These are phyloP conservation scores for Oryza punctata DNA, from an alignment of 176 grass and related monocot genomes.

Conservation along the genomic window DNA sequence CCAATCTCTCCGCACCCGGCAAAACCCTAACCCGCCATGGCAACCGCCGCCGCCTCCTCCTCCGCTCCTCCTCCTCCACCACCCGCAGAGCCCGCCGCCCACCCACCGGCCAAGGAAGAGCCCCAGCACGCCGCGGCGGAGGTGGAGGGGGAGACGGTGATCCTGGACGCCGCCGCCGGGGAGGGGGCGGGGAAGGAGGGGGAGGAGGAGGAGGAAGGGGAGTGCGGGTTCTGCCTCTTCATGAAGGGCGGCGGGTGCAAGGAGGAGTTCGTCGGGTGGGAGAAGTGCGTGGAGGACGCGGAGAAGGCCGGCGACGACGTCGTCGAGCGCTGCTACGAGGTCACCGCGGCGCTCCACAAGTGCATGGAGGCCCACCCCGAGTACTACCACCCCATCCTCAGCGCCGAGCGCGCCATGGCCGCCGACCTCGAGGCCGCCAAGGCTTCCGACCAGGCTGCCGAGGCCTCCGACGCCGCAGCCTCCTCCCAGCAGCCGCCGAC, in stretches of 20 bases:
- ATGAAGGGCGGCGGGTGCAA: constrained; percentile 99
- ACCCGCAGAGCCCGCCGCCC: background rate
- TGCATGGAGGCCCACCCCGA: constrained; percentile 82
- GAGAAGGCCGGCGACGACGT: constrained; percentile 59
- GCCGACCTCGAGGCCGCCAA: constrained; percentile 45
- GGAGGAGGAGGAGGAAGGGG: constrained; percentile 61
- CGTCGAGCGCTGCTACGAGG: constrained; percentile 66
- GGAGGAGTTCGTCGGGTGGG: constrained; percentile 79
- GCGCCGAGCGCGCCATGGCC: constrained; percentile 57
- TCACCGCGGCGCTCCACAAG: constrained; percentile 58
- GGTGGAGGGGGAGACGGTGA: constrained; percentile 19
- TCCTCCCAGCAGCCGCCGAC: background rate
- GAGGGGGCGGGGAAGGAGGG: constrained; percentile 21
- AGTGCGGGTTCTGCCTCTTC: constrained; percentile 91
- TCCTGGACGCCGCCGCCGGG: constrained; percentile 15
- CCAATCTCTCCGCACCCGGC: background rate
- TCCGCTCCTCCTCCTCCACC: background rate
- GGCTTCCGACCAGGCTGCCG: constrained; percentile 12
- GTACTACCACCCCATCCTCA: constrained; percentile 82
- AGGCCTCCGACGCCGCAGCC: background rate
- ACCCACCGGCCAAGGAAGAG: constrained; percentile 20
- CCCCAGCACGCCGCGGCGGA: background rate
- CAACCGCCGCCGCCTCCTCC: constrained; percentile 36
- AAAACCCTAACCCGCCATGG: constrained; percentile 47
- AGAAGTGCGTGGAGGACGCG: constrained; percentile 82